Evolutionary conservation across 768 basidiomycete genomes (phyloP).

Genomic region (Harrya chromipes): DNA sequence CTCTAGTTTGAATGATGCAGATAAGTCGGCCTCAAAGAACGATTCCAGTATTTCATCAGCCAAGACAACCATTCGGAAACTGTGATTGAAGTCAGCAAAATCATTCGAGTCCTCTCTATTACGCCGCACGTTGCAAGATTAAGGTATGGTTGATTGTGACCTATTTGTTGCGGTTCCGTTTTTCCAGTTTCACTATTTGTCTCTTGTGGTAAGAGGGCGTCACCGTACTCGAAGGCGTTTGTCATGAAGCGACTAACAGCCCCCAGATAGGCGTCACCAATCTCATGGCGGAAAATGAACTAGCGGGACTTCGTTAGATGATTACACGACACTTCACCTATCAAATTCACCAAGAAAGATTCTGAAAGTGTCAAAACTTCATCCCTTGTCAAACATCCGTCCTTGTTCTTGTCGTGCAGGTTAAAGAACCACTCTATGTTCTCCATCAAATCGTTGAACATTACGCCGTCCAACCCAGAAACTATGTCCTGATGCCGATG

Average conservation of each 20-base stretch:
- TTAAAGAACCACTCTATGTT: slow-evolving; percentile 99
- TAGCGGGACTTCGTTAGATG: slow-evolving; percentile 31
- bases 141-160: slow-evolving; percentile 86
- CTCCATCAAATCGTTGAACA: slow-evolving; percentile 97
- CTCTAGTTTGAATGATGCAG: slow-evolving; percentile 82
- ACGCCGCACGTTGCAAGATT: slow-evolving; percentile 76
- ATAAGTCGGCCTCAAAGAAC: slow-evolving; percentile 93
- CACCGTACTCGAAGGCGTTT: slow-evolving; percentile 97
- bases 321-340: not conserved
- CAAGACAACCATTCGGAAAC: slow-evolving; percentile 98
- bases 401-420: slow-evolving; percentile 93
- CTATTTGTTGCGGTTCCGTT: slow-evolving; percentile 46
- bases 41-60: slow-evolving; percentile 95
- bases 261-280: slow-evolving; percentile 94
- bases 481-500: slow-evolving; percentile 69
- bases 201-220: slow-evolving; percentile 70
- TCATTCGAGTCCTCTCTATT: not conserved
- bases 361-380: slow-evolving; percentile 95
- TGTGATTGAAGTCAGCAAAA: slow-evolving; percentile 29
- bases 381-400: slow-evolving; percentile 93
- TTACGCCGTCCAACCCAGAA: slow-evolving; percentile 82
- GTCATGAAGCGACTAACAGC: slow-evolving; percentile 97
- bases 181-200: slow-evolving; percentile 34
- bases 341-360: slow-evolving; percentile 67
- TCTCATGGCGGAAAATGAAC: slow-evolving; percentile 98